These are phyloP conservation scores for Puccinia sorghi DNA, from an alignment of 1,284 basidiomycete species.

Conservation along the genomic window DNA sequence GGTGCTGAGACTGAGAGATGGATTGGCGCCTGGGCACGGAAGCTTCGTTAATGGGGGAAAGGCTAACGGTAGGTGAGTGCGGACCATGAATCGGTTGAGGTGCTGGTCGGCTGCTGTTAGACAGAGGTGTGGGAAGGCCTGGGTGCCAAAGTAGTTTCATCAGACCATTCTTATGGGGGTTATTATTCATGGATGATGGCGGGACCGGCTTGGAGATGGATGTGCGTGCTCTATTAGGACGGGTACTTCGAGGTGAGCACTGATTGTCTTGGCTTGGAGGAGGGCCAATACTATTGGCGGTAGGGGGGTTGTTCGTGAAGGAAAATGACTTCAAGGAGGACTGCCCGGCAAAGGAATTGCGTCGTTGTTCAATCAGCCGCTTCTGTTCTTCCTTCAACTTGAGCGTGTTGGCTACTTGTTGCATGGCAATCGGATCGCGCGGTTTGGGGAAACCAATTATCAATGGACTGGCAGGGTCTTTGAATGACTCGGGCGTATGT, in stretches of 20 bases:
- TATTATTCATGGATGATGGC: background rate
- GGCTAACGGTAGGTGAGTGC: background rate
- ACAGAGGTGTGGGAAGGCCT: background rate
- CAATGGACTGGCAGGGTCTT: slow-evolving; percentile 26
- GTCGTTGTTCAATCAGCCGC: slow-evolving; percentile 40
- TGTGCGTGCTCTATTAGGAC: background rate
- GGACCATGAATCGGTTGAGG: background rate
- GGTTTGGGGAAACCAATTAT: slow-evolving; percentile 37
- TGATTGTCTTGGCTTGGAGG: background rate
- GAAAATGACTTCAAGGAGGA: slow-evolving; percentile 32
- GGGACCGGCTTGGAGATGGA: slow-evolving; percentile 28
- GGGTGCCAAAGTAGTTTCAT: slow-evolving; percentile 4
- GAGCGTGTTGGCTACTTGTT: slow-evolving; percentile 46
- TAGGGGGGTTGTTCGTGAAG: background rate
- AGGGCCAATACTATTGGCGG: no score
- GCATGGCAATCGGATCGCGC: slow-evolving; percentile 22
- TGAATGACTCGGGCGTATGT: background rate
- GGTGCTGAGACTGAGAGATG: background rate
- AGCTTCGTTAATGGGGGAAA: slow-evolving; percentile 12
- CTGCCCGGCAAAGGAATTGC: slow-evolving; percentile 46
- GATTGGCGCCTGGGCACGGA: background rate
- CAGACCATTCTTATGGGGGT: background rate
- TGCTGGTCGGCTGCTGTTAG: background rate
- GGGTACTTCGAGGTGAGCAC: slow-evolving; percentile 4
- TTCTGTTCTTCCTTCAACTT: slow-evolving; percentile 49